phyloP scores from a whole-genome alignment of 176 grass and related monocot genomes.

The Otatea glauca region DNA sequence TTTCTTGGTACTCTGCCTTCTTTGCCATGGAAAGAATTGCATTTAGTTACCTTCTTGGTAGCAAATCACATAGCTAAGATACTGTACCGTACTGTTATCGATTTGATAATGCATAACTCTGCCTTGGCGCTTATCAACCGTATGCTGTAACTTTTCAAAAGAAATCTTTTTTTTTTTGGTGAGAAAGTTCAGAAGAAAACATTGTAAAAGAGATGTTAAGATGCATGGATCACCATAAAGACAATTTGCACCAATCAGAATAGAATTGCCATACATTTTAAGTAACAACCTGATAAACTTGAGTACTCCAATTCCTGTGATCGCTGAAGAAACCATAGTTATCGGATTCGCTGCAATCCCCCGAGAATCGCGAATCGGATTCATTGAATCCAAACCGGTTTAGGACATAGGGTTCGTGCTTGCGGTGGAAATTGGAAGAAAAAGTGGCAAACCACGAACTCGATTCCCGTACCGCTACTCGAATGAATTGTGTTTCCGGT shows the following conservation, averaged over 20 bases:
- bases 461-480: too few relatives aligned
- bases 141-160: not conserved
- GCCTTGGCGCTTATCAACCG: not conserved
- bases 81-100: not conserved
- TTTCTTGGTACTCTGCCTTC: not conserved
- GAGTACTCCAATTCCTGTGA: not conserved
- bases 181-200: not conserved
- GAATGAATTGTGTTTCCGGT: too few relatives aligned
- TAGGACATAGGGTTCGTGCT: too few relatives aligned
- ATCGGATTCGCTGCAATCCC: too few relatives aligned
- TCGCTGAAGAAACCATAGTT: not conserved
- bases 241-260: not conserved
- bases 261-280: not conserved
- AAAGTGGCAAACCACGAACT: too few relatives aligned
- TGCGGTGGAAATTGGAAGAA: too few relatives aligned
- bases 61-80: not conserved
- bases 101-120: conserved; percentile 19
- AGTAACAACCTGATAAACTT: not conserved
- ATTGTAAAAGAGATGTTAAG: not conserved
- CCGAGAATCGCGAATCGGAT: too few relatives aligned
- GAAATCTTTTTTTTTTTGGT: not conserved
- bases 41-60: not conserved
- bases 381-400: too few relatives aligned
- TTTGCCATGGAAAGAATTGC: not conserved
- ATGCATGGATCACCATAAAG: not conserved